A percentile compares a stretch with the other conserved stretches of the same genome.
Evolutionary conservation across 73 alveolate species (phyloP).

Genomic region (Uronychia binucleata): DNA sequence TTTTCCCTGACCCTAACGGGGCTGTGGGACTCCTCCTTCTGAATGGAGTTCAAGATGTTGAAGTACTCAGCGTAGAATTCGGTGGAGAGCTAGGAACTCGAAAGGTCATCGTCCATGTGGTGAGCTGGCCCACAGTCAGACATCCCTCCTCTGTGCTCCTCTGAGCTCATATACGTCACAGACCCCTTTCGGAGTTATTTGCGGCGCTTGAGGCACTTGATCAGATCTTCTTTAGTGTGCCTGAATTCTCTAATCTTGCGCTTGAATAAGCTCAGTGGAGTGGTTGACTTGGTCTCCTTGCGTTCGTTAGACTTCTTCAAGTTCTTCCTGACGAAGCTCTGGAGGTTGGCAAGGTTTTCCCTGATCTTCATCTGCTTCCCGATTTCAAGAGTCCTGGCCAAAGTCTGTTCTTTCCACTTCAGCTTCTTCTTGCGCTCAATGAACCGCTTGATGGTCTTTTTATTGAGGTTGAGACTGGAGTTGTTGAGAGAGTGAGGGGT

Average conservation of each 20-base stretch:
- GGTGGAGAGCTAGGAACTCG: conserved; percentile 20
- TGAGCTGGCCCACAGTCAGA: neutral
- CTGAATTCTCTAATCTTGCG: neutral
- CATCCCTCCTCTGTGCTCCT: neutral
- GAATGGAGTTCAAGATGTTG: conserved; percentile 28
- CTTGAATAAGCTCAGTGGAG: neutral
- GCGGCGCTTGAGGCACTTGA: neutral
- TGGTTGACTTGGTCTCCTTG: neutral
- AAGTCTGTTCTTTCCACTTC: neutral
- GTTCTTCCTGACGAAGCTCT: neutral
- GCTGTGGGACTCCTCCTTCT: conserved; percentile 13
- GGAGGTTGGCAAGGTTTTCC: neutral
- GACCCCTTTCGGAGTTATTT: neutral
- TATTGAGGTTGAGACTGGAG: neutral
- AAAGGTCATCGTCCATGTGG: neutral
- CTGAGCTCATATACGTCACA: neutral
- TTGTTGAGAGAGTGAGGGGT: neutral
- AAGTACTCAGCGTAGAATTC: conserved; percentile 48
- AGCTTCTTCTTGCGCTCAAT: neutral
- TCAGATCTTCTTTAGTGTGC: neutral
- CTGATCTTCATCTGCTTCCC: neutral
- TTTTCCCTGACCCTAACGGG: neutral
- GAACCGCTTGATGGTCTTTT: neutral
- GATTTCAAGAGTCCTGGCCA: neutral
- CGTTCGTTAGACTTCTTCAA: neutral